Evolutionary conservation across 1,139 yeast genomes (phyloP).

Genomic region (Candida glucosophila): DNA sequence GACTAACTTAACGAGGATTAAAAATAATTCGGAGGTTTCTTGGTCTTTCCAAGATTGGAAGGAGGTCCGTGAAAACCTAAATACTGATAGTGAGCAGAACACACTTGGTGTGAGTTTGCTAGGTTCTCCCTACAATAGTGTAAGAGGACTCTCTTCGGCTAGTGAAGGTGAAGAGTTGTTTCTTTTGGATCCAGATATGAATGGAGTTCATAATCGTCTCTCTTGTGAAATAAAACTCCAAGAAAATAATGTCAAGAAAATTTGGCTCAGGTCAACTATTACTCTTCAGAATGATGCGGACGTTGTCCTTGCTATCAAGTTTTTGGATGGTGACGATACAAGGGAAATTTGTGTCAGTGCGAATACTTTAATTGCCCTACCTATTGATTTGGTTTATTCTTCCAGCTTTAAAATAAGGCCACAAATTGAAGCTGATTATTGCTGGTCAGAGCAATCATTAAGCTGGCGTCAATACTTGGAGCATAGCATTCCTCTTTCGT

Average conservation of each 20-base stretch:
- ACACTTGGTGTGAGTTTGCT: conserved; percentile 53
- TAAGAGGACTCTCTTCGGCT: conserved; percentile 55
- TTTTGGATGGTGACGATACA: conserved; percentile 11
- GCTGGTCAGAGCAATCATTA: conserved; percentile 58
- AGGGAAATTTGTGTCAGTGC: conserved; percentile 36
- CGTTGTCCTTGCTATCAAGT: conserved; percentile 40
- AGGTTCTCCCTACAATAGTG: conserved; percentile 45
- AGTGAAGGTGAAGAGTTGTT: conserved; percentile 80
- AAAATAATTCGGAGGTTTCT: conserved; percentile 46
- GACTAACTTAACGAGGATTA: conserved; percentile 24
- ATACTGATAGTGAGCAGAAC: conserved; percentile 53
- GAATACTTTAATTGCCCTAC: conserved; percentile 53
- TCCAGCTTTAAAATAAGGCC: conserved; percentile 59
- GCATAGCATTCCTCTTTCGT: conserved; percentile 50
- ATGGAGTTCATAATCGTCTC: conserved; percentile 64
- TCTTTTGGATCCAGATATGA: conserved; percentile 53
- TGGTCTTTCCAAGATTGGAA: conserved; percentile 98
- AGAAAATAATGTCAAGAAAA: conserved; percentile 69
- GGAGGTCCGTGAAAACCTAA: conserved; percentile 69
- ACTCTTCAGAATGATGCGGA: conserved; percentile 65
- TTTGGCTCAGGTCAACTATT: conserved; percentile 69
- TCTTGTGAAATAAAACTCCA: conserved; percentile 64
- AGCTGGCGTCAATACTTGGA: conserved; percentile 58
- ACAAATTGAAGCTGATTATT: conserved; percentile 38
- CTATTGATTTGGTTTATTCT: conserved; percentile 60